phyloP scores from a whole-genome alignment of 352 stramenopile species.

The Saprolegnia parasitica region DNA sequence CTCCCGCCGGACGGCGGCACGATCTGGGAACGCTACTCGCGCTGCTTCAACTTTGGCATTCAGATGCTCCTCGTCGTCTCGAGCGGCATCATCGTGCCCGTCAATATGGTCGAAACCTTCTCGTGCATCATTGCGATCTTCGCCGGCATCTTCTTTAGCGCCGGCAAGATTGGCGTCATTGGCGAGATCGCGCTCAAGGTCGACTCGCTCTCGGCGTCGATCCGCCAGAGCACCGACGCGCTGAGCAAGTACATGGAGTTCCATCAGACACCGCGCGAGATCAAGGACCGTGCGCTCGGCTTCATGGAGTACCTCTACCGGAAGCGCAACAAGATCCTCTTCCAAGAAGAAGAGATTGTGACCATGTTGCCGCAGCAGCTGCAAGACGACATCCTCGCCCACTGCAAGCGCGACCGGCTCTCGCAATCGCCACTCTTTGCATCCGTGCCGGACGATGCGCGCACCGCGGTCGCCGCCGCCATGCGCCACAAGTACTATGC shows the following conservation, averaged over 20 bases:
- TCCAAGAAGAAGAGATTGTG: constrained; percentile 27
- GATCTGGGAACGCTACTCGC: constrained; percentile 29
- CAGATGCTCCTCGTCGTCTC: constrained; percentile 30
- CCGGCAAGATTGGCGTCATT: constrained; percentile 29
- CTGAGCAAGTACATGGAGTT: constrained; percentile 28
- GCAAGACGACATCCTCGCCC: constrained; percentile 18
- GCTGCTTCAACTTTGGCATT: constrained; percentile 30
- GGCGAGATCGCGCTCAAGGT: constrained; percentile 27
- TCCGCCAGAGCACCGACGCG: constrained; percentile 23
- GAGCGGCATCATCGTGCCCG: constrained; percentile 25
- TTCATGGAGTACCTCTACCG: constrained; percentile 29
- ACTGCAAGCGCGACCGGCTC: constrained; percentile 21
- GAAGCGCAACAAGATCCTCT: constrained; percentile 21
- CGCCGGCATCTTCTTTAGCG: constrained; percentile 28
- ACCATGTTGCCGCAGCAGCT: constrained; percentile 23
- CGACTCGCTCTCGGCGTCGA: constrained; percentile 24
- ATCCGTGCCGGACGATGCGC: not conserved
- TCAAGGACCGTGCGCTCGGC: constrained; percentile 22
- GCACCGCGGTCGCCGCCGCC: not conserved
- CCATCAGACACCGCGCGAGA: constrained; percentile 1
- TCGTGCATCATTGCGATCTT: constrained; percentile 29
- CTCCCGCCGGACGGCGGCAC: constrained; percentile 18
- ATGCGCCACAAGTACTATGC: constrained; percentile 7
- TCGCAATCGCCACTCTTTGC: constrained; percentile 6
- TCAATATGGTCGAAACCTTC: constrained; percentile 30